Conservation (phyloP, 257 asterid species). For the Solanum chmielewskii region DNA sequence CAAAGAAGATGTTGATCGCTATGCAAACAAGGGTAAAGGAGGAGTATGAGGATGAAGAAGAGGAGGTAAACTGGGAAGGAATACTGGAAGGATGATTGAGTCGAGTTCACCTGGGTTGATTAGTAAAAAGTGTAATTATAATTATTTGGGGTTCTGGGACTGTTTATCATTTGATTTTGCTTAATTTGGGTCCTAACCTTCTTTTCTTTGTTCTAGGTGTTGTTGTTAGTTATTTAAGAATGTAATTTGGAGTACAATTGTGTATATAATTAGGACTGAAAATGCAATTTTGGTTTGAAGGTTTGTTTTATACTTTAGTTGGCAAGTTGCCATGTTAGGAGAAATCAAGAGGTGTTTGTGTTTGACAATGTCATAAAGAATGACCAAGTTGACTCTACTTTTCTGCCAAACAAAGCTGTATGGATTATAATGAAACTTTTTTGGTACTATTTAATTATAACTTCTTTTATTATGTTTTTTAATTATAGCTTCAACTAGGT, state of each 20-base stretch:
- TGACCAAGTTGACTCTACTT: background rate
- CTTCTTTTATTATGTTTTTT: background rate
- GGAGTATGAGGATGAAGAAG: conserved; percentile 33
- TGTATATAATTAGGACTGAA: background rate
- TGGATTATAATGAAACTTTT: background rate
- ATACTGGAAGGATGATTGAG: conserved; percentile 54
- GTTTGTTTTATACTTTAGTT: background rate
- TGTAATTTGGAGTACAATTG: background rate
- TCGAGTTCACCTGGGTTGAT: conserved; percentile 15
- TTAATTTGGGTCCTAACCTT: background rate
- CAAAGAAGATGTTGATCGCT: conserved; percentile 33
- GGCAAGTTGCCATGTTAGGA: background rate
- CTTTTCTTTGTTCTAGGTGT: background rate
- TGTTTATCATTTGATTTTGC: background rate
- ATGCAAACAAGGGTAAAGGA: conserved; percentile 39
- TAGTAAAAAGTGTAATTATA: background rate
- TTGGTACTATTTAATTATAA: background rate
- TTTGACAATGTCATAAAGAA: background rate
- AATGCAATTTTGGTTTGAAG: background rate
- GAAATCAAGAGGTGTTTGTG: background rate
- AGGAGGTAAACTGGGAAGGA: conserved; percentile 76
- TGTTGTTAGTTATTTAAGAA: background rate
- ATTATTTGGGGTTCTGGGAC: background rate
- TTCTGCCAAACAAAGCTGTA: background rate
- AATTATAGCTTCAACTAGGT: background rate